phyloP scores from a whole-genome alignment of 768 basidiomycete genomes.

The Cystofilobasidium bisporidii region DNA sequence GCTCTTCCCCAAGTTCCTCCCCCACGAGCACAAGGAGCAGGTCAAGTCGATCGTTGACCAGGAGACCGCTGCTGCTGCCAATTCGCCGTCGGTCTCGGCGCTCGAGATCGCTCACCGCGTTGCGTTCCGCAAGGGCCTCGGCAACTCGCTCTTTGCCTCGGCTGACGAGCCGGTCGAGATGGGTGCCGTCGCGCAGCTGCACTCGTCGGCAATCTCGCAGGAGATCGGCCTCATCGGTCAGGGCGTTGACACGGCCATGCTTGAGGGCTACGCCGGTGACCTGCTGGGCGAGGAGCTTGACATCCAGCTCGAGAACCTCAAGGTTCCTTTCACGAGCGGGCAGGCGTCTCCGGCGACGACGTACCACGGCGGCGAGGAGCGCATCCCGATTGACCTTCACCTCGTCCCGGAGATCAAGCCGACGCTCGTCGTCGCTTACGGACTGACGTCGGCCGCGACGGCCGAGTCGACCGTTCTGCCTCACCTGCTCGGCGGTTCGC shows the following conservation, averaged over 20 bases:
- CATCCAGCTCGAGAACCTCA: not conserved
- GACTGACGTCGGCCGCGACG: conserved; percentile 48
- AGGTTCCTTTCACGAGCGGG: not conserved
- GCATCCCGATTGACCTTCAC: conserved; percentile 49
- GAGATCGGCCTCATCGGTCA: conserved; percentile 71
- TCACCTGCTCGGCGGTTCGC: conserved; percentile 50
- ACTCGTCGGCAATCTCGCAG: conserved; percentile 54
- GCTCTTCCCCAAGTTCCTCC: conserved; percentile 61
- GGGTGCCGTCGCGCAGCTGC: conserved; percentile 60
- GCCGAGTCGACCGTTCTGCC: conserved; percentile 60
- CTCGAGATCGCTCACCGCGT: conserved; percentile 78
- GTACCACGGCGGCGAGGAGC: conserved; percentile 81
- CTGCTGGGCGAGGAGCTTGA: conserved; percentile 22
- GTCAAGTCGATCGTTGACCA: conserved; percentile 53
- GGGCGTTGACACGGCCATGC: conserved; percentile 53
- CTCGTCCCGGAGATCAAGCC: conserved; percentile 51
- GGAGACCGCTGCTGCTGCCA: conserved; percentile 55
- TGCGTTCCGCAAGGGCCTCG: conserved; percentile 91
- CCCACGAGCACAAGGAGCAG: conserved; percentile 46
- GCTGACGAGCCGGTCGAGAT: conserved; percentile 52
- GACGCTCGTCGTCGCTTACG: conserved; percentile 81
- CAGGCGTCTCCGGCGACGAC: conserved; percentile 41
- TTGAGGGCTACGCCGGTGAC: conserved; percentile 44
- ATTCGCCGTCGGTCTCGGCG: conserved; percentile 60
- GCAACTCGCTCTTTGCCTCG: conserved; percentile 78